Conservation (phyloP, 305 asterid genomes). For the Solanum aculeatissimum region DNA sequence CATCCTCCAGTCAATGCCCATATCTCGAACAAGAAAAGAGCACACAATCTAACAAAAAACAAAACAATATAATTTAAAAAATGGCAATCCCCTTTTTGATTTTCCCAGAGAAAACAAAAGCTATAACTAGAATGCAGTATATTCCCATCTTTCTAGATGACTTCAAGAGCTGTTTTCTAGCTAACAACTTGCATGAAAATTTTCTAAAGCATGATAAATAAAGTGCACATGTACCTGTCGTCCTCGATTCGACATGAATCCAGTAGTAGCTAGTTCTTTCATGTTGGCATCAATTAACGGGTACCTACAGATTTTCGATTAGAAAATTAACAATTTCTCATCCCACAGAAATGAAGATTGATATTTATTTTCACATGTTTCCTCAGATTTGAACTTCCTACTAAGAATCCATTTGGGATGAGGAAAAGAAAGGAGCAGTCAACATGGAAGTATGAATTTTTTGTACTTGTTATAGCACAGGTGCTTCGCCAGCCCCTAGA, state of each 20-base stretch:
- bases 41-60: conserved; percentile 54
- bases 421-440: background rate
- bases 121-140: background rate
- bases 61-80: background rate
- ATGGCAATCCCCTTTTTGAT: background rate
- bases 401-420: background rate
- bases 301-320: conserved; percentile 33
- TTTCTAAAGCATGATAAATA: background rate
- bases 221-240: conserved; percentile 47
- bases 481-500: background rate
- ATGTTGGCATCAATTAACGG: conserved; percentile 91
- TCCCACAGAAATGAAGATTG: background rate
- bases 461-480: background rate
- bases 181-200: background rate
- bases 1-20: conserved; percentile 97
- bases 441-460: background rate
- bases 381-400: background rate
- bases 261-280: conserved; percentile 69
- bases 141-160: background rate
- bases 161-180: background rate
- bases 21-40: conserved; percentile 94
- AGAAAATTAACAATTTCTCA: background rate
- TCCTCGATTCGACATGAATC: conserved; percentile 98
- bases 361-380: background rate
- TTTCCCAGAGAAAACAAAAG: background rate